Evolutionary conservation across 768 basidiomycete genomes (phyloP).

Genomic region (Suillus bovinus): DNA sequence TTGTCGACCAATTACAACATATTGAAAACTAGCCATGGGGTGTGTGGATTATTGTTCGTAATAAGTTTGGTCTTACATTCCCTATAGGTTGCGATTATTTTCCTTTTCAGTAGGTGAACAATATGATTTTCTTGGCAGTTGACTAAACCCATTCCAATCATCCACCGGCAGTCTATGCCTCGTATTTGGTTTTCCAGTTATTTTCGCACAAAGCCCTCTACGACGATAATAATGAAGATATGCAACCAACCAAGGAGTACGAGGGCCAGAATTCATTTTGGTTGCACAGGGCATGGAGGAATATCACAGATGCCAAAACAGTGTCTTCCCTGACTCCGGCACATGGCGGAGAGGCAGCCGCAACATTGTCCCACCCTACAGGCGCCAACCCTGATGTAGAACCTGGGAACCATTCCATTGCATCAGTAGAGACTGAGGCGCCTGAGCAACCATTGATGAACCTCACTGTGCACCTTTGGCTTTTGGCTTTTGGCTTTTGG

Average conservation of each 20-base stretch:
- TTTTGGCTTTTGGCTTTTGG: constrained; percentile 52
- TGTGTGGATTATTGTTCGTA: constrained; percentile 33
- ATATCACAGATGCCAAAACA: neutral
- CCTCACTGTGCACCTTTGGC: constrained; percentile 51
- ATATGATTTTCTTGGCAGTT: neutral
- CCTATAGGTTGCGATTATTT: constrained; percentile 66
- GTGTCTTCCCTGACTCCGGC: neutral
- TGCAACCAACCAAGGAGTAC: constrained; percentile 41
- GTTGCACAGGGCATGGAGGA: neutral
- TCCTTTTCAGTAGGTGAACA: constrained; percentile 65
- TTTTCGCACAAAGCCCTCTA: constrained; percentile 84
- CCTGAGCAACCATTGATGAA: constrained; percentile 49
- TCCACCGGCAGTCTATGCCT: constrained; percentile 67
- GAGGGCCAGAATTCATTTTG: constrained; percentile 38
- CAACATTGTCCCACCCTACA: neutral
- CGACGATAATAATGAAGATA: constrained; percentile 43
- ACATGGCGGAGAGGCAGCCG: neutral
- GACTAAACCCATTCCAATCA: neutral
- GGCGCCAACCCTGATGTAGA: neutral
- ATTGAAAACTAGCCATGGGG: constrained; percentile 76
- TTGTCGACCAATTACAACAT: constrained; percentile 45
- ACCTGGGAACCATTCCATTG: neutral
- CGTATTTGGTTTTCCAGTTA: constrained; percentile 77
- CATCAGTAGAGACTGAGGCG: constrained; percentile 29
- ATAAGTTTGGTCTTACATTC: neutral